Percentiles rank a stretch among this genome's conserved stretches.
These are phyloP conservation scores for Omphalea diandra DNA, from an alignment of 441 rosid genomes.

Conservation along the genomic window DNA sequence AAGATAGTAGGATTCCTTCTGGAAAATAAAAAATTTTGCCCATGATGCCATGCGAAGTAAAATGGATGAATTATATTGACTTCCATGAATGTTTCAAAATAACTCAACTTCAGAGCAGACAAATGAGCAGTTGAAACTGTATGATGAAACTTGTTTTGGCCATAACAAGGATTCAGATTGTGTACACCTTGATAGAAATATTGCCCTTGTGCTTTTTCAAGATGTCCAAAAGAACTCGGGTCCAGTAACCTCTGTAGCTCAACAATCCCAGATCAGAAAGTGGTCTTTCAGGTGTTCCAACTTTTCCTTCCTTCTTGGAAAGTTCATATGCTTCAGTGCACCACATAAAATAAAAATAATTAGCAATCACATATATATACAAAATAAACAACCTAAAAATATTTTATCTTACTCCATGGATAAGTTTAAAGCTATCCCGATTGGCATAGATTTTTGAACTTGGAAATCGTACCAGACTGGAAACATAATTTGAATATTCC, in stretches of 20 bases:
- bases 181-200: constrained; percentile 87
- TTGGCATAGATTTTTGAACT: background rate
- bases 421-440: background rate
- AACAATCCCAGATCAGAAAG: constrained; percentile 93
- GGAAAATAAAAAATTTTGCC: background rate
- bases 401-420: background rate
- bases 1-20: background rate
- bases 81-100: background rate
- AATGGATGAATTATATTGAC: background rate
- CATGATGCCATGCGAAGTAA: background rate
- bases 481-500: background rate
- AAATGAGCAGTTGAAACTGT: background rate
- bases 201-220: constrained; percentile 97
- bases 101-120: background rate
- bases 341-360: constrained; percentile 16
- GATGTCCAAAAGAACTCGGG: constrained; percentile 88
- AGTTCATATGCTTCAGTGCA: constrained; percentile 97
- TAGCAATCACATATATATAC: background rate
- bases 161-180: constrained; percentile 6
- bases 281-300: constrained; percentile 98
- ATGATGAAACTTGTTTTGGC: background rate
- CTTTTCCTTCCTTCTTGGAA: constrained; percentile 98
- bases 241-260: constrained; percentile 99
- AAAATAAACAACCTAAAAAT: background rate
- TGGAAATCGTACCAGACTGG: background rate